Evolutionary conservation across 129 eudicot species (phyloP), one percentile per base, ranked within the genome.

Genomic region (Flaveria brownii): DNA sequence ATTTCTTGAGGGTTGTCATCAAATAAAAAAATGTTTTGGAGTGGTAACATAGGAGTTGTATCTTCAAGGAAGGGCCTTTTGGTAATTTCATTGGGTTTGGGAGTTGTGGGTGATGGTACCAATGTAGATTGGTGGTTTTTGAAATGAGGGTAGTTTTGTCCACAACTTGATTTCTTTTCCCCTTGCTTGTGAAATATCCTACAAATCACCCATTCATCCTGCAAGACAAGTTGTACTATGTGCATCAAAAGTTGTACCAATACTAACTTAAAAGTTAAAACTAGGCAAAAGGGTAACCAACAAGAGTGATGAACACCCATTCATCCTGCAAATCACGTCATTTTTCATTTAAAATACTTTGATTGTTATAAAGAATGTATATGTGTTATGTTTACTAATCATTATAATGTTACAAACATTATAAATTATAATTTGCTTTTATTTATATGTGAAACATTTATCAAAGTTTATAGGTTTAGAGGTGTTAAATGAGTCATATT

Each of bases 151-250:
- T 70, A 63, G 72, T 66, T 84, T 81, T 84, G 88, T 69, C 85
- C 85, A 56, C 84, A 76, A 74, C 25, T 79, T 78, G 86, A 17
- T 68, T 82, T 82, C 78, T 82, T 88, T 46, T 84, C 88, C 25
- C 85, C 86, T 45, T 54, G 16, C 73, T 89, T 89, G 74, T 82
- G 91, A 78, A 86, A 86, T 80, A 89, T 89, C 69, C 95, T 86
- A 77, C 91, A 89, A 51, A 89, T 84, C 82, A 89, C 95, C 95
- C 95, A 89, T 71, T 89, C 95, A 76, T 89, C 95, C 95, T 89
- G 84, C 83, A 82, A 43, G 73, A 20, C 11, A 18, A 51, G 17
- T 36, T 65, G 12, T 39, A 28, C 49, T 43, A 28, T 43, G 25
- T 49, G 39, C 46, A 43, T 60, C 56, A 61, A 74, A 11, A 10